Base-by-base conservation (phyloP, 1,284 basidiomycete species). In the Ustilago shanxiensis region DNA sequence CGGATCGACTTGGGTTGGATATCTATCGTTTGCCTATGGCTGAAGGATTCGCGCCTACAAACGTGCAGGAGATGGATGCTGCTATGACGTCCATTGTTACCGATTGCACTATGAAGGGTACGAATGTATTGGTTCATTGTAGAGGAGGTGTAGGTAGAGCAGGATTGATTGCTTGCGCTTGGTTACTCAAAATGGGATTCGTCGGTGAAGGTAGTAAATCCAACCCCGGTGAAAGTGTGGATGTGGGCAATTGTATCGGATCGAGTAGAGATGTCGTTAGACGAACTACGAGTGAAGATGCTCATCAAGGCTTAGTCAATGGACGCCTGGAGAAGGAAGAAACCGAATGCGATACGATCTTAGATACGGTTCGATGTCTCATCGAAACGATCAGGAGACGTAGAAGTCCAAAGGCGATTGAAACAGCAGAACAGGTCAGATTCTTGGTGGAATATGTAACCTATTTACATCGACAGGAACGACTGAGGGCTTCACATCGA, bases 61-160 rank as follows among this genome's bases (percentile, higher is more conserved):
- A 95, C 22, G 91, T 96, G 29, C 89, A 92, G 0, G 95, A 95
- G 0, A 89, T 96, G 54, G 93, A 98, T 83, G 87, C 86, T 0
- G 89, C 93, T 67, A 88, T 99, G n/a, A 88, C 89, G 9, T 87
- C 89, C 45, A 87, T 98, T 62, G 92, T 95, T 50, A 85, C 90
- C 18, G 87, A 87, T 7, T 97, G 95, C 83, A 93, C 95, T 0
- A 87, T 95, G 9, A 88, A 88, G 8, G 95, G 95, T 1, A 86
- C 89, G 2, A 89, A 91, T 35, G 90, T 96, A 3, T 89, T 98
- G 7, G 93, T 93, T 7, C 96, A 98, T 81, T 99, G 96, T 85
- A 90, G 96, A 28, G 96, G 95, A 37, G 96, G 96, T 7, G 93
- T 99, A 5, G 96, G 96, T 0, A 90, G 96, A 28, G 96, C 96